Evolutionary conservation across 1,284 basidiomycete species (phyloP).

Genomic region (Ustilago lituana): DNA sequence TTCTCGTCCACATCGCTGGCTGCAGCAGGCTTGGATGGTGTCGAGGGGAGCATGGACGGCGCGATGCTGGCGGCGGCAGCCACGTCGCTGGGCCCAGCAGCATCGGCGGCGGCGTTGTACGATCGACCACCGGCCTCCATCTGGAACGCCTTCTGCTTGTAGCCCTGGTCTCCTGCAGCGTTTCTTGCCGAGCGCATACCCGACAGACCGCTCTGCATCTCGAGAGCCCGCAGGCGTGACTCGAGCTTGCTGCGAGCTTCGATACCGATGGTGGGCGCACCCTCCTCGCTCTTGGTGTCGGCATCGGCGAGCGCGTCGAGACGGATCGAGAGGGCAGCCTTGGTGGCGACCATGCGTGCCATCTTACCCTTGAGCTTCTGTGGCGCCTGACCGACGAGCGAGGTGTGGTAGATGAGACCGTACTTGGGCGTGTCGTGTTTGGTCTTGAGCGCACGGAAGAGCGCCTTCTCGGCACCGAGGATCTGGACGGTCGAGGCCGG

Average conservation of each 20-base stretch:
- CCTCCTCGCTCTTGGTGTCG: constrained; percentile 85
- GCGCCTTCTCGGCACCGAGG: constrained; percentile 95
- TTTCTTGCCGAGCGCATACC: constrained; percentile 51
- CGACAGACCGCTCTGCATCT: constrained; percentile 68
- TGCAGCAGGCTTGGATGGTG: constrained; percentile 68
- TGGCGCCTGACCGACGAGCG: constrained; percentile 91
- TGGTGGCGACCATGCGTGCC: constrained; percentile 98
- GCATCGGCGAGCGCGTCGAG: constrained; percentile 93
- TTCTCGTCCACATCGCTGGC: constrained; percentile 39
- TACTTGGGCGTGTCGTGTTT: constrained; percentile 99
- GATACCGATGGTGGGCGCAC: constrained; percentile 82
- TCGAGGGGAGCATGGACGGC: constrained; percentile 69
- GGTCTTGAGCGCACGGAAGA: constrained; percentile 97
- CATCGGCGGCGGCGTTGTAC: constrained; percentile 64
- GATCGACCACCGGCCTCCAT: constrained; percentile 54
- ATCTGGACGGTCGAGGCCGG: constrained; percentile 98
- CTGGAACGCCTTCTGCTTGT: constrained; percentile 64
- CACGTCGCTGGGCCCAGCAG: constrained; percentile 45
- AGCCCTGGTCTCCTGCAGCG: constrained; percentile 52
- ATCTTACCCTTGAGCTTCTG: constrained; percentile 99
- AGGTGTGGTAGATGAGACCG: constrained; percentile 91
- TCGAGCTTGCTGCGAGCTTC: constrained; percentile 95
- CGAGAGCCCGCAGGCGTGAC: constrained; percentile 87
- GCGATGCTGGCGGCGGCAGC: constrained; percentile 38
- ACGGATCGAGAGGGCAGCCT: constrained; percentile 90